phyloP scores from a whole-genome alignment of 2,329 filamentous ascomycete species.

The Pseudonectria buxi region DNA sequence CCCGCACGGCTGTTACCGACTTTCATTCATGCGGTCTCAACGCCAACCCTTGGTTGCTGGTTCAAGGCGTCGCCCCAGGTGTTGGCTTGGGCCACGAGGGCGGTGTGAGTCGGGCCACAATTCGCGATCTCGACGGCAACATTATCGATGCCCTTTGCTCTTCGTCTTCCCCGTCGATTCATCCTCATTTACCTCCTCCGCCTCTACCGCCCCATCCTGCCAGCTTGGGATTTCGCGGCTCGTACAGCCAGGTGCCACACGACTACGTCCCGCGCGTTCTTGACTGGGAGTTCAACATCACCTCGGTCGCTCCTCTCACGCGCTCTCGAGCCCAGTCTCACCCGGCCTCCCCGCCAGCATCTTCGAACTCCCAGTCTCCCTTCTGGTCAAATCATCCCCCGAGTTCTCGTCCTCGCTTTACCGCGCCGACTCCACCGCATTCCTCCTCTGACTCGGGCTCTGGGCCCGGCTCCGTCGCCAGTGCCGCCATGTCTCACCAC shows the following conservation, averaged over 20 bases:
- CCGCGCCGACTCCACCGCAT: conserved; percentile 10
- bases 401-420: conserved; percentile 10
- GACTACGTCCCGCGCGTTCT: conserved; percentile 38
- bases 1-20: conserved; percentile 57
- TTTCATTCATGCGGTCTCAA: conserved; percentile 66
- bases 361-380: conserved; percentile 15
- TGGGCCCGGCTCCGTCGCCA: conserved; percentile 15
- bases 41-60: conserved; percentile 47
- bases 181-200: conserved; percentile 27
- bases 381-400: conserved; percentile 6
- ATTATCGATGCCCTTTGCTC: conserved; percentile 68
- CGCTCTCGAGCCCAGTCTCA: conserved; percentile 18
- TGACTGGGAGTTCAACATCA: conserved; percentile 43
- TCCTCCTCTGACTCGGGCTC: conserved; percentile 5
- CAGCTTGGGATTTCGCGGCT: neutral
- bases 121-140: conserved; percentile 77
- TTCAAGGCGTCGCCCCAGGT: conserved; percentile 17
- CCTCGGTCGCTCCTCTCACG: conserved; percentile 13
- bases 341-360: conserved; percentile 12
- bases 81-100: conserved; percentile 28
- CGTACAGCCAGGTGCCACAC: conserved; percentile 31
- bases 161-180: conserved; percentile 24
- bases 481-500: conserved; percentile 18
- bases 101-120: conserved; percentile 41
- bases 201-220: conserved; percentile 5